These are phyloP conservation scores for Trichoderma oligosporum DNA, from an alignment of 2,329 filamentous ascomycete species.

Conservation along the genomic window DNA sequence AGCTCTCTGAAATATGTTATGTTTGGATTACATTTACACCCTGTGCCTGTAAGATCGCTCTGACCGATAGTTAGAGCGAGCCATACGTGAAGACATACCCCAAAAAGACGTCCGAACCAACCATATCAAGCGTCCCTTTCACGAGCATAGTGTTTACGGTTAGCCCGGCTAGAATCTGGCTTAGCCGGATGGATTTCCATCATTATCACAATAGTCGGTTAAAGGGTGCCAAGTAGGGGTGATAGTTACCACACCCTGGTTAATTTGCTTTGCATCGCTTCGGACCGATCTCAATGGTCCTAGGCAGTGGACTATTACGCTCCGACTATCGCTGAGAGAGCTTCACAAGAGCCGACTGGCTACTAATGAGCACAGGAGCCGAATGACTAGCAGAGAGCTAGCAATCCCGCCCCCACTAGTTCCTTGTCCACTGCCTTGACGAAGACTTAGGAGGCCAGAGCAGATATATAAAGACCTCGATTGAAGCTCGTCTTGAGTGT, in stretches of 20 bases:
- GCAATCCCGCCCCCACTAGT: neutral
- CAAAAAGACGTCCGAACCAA: neutral
- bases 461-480: slow-evolving; percentile 3
- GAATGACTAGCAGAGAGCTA: neutral
- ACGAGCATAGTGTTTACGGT: slow-evolving; percentile 6
- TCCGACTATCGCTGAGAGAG: neutral
- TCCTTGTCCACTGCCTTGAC: neutral
- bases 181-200: neutral
- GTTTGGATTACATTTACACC: neutral
- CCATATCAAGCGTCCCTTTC: neutral
- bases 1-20: no score
- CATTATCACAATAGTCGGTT: neutral
- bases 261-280: slow-evolving; percentile 3
- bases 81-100: no score
- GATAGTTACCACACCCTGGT: neutral
- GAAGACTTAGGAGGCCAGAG: neutral
- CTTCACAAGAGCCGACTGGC: neutral
- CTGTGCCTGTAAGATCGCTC: neutral
- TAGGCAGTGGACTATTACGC: neutral
- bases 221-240: neutral
- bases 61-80: neutral
- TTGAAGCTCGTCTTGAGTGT: neutral
- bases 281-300: slow-evolving; percentile 17
- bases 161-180: neutral
- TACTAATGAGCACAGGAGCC: neutral